phyloP scores from a whole-genome alignment of 176 grass and related monocot genomes.

The Eremochloa ophiuroides region DNA sequence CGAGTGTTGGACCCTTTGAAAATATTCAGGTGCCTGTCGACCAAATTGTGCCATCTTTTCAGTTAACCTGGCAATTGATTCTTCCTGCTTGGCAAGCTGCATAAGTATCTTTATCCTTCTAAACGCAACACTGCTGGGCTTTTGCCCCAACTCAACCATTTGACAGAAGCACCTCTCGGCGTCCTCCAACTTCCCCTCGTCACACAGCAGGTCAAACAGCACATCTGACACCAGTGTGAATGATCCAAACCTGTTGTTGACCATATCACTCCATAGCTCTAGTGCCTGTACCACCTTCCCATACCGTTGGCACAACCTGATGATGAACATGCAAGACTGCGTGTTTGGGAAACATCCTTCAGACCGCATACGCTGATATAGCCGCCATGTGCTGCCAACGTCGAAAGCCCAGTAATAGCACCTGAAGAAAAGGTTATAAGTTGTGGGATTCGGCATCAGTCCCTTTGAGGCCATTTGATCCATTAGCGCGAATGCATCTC shows the following conservation, averaged over 20 bases:
- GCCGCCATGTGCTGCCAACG: slow-evolving; percentile 41
- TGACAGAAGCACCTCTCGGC: slow-evolving; percentile 76
- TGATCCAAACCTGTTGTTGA: slow-evolving; percentile 62
- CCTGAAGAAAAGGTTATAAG: slow-evolving; percentile 87
- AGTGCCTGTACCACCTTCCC: slow-evolving; percentile 47
- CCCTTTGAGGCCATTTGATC: slow-evolving; percentile 63
- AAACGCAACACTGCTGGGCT: slow-evolving; percentile 62
- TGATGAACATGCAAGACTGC: slow-evolving; percentile 83
- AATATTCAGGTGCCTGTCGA: slow-evolving; percentile 20
- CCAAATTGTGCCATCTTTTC: slow-evolving; percentile 47
- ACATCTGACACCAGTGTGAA: slow-evolving; percentile 79
- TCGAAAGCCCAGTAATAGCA: slow-evolving; percentile 83
- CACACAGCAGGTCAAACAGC: slow-evolving; percentile 77
- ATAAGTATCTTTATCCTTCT: slow-evolving; percentile 87
- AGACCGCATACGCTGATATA: slow-evolving; percentile 59
- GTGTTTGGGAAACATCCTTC: slow-evolving; percentile 84
- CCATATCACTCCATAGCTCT: slow-evolving; percentile 86
- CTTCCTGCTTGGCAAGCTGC: slow-evolving; percentile 70
- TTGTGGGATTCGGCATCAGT: slow-evolving; percentile 72
- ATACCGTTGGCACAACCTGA: slow-evolving; percentile 59
- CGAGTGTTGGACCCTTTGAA: slow-evolving; percentile 16
- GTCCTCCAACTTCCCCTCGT: slow-evolving; percentile 74
- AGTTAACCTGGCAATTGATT: slow-evolving; percentile 52
- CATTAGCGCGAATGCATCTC: slow-evolving; percentile 67
- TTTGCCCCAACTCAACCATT: slow-evolving; percentile 66